Percentiles rank a stretch among this genome's conserved stretches.
phyloP scores from a whole-genome alignment of 495 filamentous ascomycete species.

The Aspergillus steynii region DNA sequence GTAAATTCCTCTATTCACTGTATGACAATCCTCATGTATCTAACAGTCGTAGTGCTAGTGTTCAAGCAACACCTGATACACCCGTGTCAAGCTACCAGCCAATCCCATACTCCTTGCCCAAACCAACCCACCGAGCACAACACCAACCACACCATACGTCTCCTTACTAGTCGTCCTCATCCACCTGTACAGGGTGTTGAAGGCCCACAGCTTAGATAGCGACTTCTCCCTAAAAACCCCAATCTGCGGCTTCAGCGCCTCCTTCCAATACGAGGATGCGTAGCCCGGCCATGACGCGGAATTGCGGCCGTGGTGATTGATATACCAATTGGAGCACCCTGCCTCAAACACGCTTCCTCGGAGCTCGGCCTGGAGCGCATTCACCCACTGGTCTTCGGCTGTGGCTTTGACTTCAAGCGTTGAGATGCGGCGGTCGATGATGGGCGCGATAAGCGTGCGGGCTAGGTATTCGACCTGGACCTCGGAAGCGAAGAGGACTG shows the following conservation, averaged over 20 bases:
- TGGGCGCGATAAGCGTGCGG: conserved; percentile 27
- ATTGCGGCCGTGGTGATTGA: conserved; percentile 50
- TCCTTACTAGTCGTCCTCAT: conserved; percentile 4
- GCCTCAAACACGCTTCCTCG: conserved; percentile 48
- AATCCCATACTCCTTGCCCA: background rate
- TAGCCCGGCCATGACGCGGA: conserved; percentile 47
- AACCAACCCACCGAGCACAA: background rate
- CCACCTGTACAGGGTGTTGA: conserved; percentile 14
- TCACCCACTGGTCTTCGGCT: conserved; percentile 46
- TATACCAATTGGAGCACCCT: conserved; percentile 56
- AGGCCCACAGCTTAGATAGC: conserved; percentile 17
- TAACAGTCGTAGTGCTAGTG: background rate
- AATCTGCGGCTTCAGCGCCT: conserved; percentile 19
- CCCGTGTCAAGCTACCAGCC: background rate
- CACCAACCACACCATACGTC: background rate
- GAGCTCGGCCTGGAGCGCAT: conserved; percentile 45
- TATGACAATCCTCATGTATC: too few relatives aligned
- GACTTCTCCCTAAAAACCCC: conserved; percentile 15
- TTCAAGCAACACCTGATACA: background rate
- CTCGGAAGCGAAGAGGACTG: conserved; percentile 53
- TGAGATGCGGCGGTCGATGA: conserved; percentile 26
- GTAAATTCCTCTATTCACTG: too few relatives aligned
- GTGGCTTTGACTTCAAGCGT: conserved; percentile 40
- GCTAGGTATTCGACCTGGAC: conserved; percentile 45
- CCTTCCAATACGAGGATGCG: conserved; percentile 24